Percentiles rank a stretch among this genome's conserved stretches.
These are phyloP conservation scores for Sugiyamaella floridensis DNA, from an alignment of 805 yeast species.

Conservation along the genomic window DNA sequence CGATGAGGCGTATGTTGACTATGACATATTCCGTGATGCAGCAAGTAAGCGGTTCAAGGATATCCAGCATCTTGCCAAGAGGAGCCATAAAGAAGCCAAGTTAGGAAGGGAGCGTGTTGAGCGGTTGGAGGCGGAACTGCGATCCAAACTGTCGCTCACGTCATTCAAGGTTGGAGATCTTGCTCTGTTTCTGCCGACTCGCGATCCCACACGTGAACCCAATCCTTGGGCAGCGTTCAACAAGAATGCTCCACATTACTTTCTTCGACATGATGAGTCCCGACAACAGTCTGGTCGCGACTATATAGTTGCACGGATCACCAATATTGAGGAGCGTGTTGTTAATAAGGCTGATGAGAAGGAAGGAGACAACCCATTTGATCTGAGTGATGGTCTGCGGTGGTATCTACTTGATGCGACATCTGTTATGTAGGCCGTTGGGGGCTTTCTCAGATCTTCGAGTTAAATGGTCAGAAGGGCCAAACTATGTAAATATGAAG, in stretches of 20 bases:
- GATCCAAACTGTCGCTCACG: slow-evolving; percentile 56
- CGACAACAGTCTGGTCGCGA: slow-evolving; percentile 43
- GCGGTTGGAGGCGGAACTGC: slow-evolving; percentile 27
- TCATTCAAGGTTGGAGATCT: slow-evolving; percentile 68
- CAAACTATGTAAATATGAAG: no score
- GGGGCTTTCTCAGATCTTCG: no score
- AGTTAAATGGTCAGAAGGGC: no score
- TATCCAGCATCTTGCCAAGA: slow-evolving; percentile 84
- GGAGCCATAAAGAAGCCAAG: slow-evolving; percentile 66
- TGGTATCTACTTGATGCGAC: slow-evolving; percentile 60
- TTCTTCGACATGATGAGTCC: slow-evolving; percentile 46
- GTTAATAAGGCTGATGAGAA: slow-evolving; percentile 38
- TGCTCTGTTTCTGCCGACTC: slow-evolving; percentile 79
- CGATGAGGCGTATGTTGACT: slow-evolving; percentile 32
- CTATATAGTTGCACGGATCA: slow-evolving; percentile 75
- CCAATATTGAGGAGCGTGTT: slow-evolving; percentile 45
- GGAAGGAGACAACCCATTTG: slow-evolving; percentile 56
- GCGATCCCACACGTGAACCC: slow-evolving; percentile 37
- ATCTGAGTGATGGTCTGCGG: slow-evolving; percentile 49
- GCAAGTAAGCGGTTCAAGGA: slow-evolving; percentile 76
- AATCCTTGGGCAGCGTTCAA: slow-evolving; percentile 93
- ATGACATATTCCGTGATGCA: slow-evolving; percentile 34
- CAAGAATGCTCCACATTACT: slow-evolving; percentile 78
- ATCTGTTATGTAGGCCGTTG: neutral
- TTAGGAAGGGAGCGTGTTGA: slow-evolving; percentile 35